A percentile compares a stretch with the other conserved stretches of the same genome.
phyloP scores from a whole-genome alignment of 2,329 filamentous ascomycete genomes.

The Alternaria infectoria region DNA sequence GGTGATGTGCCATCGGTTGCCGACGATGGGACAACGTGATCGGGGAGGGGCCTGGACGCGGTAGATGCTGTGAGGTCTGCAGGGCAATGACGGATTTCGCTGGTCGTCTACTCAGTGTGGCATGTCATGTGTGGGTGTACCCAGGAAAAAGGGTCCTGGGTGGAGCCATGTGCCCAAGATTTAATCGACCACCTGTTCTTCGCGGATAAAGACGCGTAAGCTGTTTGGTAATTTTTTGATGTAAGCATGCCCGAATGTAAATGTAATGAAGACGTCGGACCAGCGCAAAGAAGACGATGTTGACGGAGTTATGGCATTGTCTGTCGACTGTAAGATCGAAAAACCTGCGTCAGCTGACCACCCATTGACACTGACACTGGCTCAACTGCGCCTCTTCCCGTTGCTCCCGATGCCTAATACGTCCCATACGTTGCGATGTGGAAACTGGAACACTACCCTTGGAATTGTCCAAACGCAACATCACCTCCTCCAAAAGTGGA shows the following conservation, averaged over 20 bases:
- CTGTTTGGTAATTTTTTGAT: neutral
- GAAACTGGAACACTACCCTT: neutral
- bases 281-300: neutral
- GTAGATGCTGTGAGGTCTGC: neutral
- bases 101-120: neutral
- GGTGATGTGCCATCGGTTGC: neutral
- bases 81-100: neutral
- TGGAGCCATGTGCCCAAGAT: neutral
- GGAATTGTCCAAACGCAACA: conserved; percentile 9
- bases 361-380: conserved; percentile 31
- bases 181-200: neutral
- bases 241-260: neutral
- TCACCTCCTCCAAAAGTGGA: neutral
- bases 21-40: neutral
- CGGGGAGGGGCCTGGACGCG: neutral
- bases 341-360: neutral
- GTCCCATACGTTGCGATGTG: neutral
- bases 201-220: neutral
- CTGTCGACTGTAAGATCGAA: neutral
- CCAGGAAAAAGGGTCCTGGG: neutral
- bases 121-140: neutral
- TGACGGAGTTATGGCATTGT: neutral
- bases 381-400: neutral
- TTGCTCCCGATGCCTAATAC: neutral
- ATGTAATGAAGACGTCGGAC: neutral